Evolutionary conservation across 179 eudicot genomes (phyloP).

Genomic region (Vitellaria paradoxa): DNA sequence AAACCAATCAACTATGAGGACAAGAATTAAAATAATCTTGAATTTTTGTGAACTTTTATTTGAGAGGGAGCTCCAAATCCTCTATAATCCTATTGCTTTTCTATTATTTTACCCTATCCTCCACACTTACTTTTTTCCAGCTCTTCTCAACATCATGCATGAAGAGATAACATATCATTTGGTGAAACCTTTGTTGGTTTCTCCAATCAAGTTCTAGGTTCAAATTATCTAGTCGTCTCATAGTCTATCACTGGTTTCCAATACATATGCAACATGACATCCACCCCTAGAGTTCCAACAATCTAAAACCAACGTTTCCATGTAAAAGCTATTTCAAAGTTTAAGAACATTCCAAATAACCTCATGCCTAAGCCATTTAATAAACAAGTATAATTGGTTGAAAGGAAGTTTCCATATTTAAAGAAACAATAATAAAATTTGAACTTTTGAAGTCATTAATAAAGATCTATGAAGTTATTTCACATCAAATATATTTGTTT

Average conservation of each 20-base stretch:
- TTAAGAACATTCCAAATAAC: not conserved
- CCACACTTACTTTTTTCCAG: not conserved
- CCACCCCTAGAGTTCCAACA: not conserved
- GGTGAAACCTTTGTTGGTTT: not conserved
- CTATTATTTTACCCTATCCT: not conserved
- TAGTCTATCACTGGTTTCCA: not conserved
- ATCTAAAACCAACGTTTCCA: constrained; percentile 1
- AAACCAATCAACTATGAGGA: not conserved
- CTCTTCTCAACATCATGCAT: not conserved
- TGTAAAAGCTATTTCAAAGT: not conserved
- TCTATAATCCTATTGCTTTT: not conserved
- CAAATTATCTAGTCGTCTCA: not conserved
- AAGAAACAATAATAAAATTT: too few relatives aligned
- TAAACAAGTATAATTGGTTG: not conserved
- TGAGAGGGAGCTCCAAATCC: not conserved
- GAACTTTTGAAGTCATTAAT: not conserved
- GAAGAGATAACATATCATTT: not conserved
- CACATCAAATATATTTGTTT: not conserved
- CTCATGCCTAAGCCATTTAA: constrained; percentile 2
- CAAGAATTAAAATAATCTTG: constrained; percentile 3
- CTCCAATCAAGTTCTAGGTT: not conserved
- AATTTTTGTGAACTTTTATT: constrained; percentile 3
- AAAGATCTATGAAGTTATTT: not conserved
- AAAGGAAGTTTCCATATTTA: not conserved
- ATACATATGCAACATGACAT: not conserved